Evolutionary conservation across 345 rosid genomes (phyloP).

Genomic region (Punica granatum): DNA sequence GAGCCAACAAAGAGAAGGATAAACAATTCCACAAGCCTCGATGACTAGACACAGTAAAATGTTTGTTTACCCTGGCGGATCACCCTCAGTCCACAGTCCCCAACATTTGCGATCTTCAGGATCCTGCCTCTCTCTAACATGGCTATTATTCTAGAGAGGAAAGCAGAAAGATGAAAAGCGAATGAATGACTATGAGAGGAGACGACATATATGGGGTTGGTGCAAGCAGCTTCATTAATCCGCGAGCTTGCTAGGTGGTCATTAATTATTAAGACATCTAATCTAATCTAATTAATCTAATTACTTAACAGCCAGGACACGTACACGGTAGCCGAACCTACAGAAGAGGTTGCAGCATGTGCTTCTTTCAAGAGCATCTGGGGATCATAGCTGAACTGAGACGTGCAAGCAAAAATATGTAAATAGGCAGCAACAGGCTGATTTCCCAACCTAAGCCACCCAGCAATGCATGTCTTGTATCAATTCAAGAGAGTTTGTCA

Average conservation of each 20-base stretch:
- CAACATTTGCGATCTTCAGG: conserved; percentile 66
- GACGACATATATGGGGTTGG: not conserved
- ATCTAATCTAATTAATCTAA: too few relatives aligned
- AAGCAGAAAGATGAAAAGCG: conserved; percentile 8
- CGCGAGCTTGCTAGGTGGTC: too few relatives aligned
- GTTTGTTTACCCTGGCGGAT: conserved; percentile 50
- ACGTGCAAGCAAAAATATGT: not conserved
- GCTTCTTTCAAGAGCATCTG: conserved; percentile 73
- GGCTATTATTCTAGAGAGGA: conserved; percentile 51
- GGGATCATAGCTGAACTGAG: conserved; percentile 69
- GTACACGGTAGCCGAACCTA: conserved; percentile 78
- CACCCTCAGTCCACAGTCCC: conserved; percentile 80
- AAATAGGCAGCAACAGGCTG: not conserved
- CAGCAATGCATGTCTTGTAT: too few relatives aligned
- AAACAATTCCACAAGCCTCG: too few relatives aligned
- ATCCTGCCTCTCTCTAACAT: conserved; percentile 65
- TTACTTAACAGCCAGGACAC: conserved; percentile 14
- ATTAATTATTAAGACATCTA: too few relatives aligned
- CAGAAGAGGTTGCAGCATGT: conserved; percentile 62
- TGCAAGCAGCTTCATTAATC: too few relatives aligned
- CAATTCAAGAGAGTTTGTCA: too few relatives aligned
- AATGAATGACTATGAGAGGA: not conserved
- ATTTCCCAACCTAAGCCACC: not conserved
- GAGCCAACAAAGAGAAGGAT: not conserved
- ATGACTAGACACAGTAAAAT: not conserved